Evolutionary conservation across 192 early-diverging fungal genomes (phyloP), one percentile per base, ranked within the genome.

Genomic region (Coemansia sp.): DNA sequence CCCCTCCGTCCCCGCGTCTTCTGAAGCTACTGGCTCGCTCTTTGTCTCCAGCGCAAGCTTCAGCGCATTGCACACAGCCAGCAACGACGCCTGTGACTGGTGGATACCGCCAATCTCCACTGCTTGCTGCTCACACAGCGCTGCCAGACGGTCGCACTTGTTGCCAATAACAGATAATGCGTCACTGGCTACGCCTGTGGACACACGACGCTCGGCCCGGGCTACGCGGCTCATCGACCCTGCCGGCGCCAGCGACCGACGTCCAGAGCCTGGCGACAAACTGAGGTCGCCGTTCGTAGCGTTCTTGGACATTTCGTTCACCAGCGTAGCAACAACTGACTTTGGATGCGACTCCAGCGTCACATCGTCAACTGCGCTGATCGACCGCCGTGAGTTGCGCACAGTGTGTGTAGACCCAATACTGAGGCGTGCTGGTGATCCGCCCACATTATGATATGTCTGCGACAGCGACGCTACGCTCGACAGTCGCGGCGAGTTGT

Each of bases 291-390:
- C n/a, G 5, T 10, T 46, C 50, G 63, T 47, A 3, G 46, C 60
- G 28, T 59, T 51, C 26, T 26, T 52, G 36, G 72, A 47, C 48
- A 68, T 68, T 60, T 76, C 71, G 57, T 64, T 73, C 57, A 79
- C 76, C 51, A 79, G 71, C 60, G 76, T 79, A 47, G 76, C 76
- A 6, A 79, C 71, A 10, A 79, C 76, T 4, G 71, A 62, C 50
- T 65, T 75, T 28, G 68, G 68, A 11, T 76, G 74, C 64, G 68
- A 64, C 50, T 69, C 74, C 5, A 60, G 20, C 25, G 61, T 22
- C 19, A 67, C 57, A 9, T 53, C 59, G 22, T 73, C 71, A 15
- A 73, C 60, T 0, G 67, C 71, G 40, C 76, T 79, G 54, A 73
- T 70, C 20, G 76, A 69, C 34, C 76, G 71, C 26, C 76, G 66